Evolutionary conservation across 2,329 filamentous ascomycete genomes (phyloP).

Genomic region (Fusarium sp.): DNA sequence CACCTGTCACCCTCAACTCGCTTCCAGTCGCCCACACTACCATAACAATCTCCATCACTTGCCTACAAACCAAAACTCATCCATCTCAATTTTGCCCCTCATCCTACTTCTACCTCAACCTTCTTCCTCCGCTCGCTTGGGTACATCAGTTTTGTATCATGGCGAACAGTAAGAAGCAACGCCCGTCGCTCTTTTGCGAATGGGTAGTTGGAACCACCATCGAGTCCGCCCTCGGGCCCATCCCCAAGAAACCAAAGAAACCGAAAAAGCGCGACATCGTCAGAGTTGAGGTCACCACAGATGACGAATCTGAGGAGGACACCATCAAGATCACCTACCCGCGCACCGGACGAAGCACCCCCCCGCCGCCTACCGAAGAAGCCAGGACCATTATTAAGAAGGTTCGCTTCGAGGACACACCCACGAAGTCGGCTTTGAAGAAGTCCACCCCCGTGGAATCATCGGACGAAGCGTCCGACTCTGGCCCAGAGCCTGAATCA

Average conservation of each 20-base stretch:
- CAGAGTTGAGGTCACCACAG: slow-evolving; percentile 56
- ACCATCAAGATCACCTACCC: slow-evolving; percentile 59
- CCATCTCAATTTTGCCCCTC: slow-evolving; percentile 10
- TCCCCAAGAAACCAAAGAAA: slow-evolving; percentile 39
- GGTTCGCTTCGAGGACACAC: slow-evolving; percentile 53
- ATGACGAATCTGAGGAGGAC: slow-evolving; percentile 61
- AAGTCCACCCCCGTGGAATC: slow-evolving; percentile 32
- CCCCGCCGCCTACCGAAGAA: neutral
- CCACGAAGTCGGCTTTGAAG: slow-evolving; percentile 40
- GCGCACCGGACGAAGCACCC: slow-evolving; percentile 44
- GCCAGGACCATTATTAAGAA: slow-evolving; percentile 48
- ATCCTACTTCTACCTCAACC: neutral
- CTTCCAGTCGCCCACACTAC: neutral
- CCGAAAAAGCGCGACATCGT: slow-evolving; percentile 46
- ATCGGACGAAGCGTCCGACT: slow-evolving; percentile 38
- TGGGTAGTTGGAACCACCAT: slow-evolving; percentile 53
- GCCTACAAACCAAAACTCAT: neutral
- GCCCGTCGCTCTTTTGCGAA: slow-evolving; percentile 49
- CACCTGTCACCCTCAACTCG: slow-evolving; percentile 4
- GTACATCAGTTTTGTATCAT: slow-evolving; percentile 17
- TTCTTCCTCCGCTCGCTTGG: slow-evolving; percentile 5
- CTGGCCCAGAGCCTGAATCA: slow-evolving; percentile 30
- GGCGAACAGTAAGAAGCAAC: slow-evolving; percentile 30
- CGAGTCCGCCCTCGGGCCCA: slow-evolving; percentile 41
- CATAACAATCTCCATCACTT: neutral